phyloP scores from a whole-genome alignment of 2,329 filamentous ascomycete species.

The Akanthomyces uredinophilus region DNA sequence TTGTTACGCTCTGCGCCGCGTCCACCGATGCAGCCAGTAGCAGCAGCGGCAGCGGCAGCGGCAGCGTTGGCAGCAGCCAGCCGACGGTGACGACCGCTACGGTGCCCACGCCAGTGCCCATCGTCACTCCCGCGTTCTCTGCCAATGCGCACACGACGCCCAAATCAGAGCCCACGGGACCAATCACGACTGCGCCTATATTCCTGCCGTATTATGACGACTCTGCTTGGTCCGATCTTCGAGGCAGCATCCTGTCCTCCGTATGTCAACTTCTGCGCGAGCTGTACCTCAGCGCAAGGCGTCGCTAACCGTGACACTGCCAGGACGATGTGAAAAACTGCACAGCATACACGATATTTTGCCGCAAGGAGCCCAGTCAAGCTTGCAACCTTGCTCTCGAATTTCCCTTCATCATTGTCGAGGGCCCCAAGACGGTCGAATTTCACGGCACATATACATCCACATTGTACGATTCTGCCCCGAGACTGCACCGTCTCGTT shows the following conservation, averaged over 20 bases:
- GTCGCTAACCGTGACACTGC: not conserved
- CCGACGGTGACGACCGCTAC: conserved; percentile 14
- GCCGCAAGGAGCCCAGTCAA: conserved; percentile 35
- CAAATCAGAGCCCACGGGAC: conserved; percentile 16
- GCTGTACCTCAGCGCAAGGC: not conserved
- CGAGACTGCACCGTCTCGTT: not conserved
- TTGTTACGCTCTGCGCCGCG: not conserved
- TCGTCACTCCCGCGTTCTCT: conserved; percentile 18
- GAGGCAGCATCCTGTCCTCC: conserved; percentile 41
- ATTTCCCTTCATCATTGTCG: conserved; percentile 43
- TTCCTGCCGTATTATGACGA: conserved; percentile 40
- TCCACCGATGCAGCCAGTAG: not conserved
- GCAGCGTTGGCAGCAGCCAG: not conserved
- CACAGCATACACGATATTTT: conserved; percentile 47
- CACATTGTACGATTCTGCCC: conserved; percentile 32
- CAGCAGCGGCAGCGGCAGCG: not conserved
- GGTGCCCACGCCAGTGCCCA: conserved; percentile 3
- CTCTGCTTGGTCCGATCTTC: conserved; percentile 39
- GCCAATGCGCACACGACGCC: conserved; percentile 5
- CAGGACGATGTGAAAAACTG: conserved; percentile 32
- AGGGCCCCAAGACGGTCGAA: conserved; percentile 39
- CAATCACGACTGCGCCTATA: conserved; percentile 39
- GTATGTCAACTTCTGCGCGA: conserved; percentile 26
- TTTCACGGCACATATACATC: conserved; percentile 40
- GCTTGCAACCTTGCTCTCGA: conserved; percentile 41